Evolutionary conservation across 257 asterid genomes (phyloP), one percentile per base, ranked within the genome.

Genomic region (Handroanthus guayacan): DNA sequence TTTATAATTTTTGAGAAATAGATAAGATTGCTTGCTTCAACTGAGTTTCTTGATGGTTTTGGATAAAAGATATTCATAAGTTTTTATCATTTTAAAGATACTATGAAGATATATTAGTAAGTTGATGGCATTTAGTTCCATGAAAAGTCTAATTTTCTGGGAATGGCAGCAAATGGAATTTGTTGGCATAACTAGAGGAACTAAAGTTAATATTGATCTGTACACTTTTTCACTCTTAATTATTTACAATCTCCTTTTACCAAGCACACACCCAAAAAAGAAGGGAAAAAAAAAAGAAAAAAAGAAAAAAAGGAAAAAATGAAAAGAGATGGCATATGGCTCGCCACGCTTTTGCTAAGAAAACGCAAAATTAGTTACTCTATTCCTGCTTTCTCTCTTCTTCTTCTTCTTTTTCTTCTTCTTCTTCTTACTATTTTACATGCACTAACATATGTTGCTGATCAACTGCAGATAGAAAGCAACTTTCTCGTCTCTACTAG

Each of bases 391-490:
- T 4, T 16, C 6, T 50, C 44, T 47, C 68, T 60, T 52, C 36
- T 17, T 6, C 18, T n/a, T 37, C n/a, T n/a, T n/a, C n/a, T n/a
- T 47, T 61, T 60, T 52, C 37, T 18, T 6, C 20, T n/a, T 37
- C 18, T 74, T 20, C 60, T 5, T 64, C 31, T 31, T 36, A 34
- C 25, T 43, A 18, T 45, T 41, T 14, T 38, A 31, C 51, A 51
- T 36, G 73, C 44, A 25, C 63, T 61, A 9, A 67, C 69, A 62
- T 38, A 36, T 69, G 31, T 52, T 71, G 51, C 60, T 72, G 76
- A 82, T 78, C 45, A 75, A 79, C 41, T 80, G 84, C 94, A 93
- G 98, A 86, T 93, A 79, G 96, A 93, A 77, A 91, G 86, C 84
- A 91, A 85, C 52, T 78, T 88, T 56, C 81, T 69, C n/a, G 56